Evolutionary conservation across 169 alveolate species (phyloP).

Genomic region (Amoebophrya sp.): DNA sequence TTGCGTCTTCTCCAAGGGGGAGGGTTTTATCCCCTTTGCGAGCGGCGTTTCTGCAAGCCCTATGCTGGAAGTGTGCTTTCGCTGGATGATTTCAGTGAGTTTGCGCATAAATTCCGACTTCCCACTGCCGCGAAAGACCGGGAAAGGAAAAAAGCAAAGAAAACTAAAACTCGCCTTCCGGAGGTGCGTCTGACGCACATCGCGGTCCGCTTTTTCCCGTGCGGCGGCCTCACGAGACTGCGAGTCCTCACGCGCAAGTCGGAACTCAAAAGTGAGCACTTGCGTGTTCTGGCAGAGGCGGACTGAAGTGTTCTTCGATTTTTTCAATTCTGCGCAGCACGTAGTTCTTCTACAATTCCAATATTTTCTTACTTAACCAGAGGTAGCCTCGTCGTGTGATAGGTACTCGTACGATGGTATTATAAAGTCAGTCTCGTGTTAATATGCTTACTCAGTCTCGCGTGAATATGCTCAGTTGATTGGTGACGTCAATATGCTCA

Average conservation of each 20-base stretch:
- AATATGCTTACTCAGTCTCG: too few species aligned
- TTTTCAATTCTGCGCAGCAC: too few species aligned
- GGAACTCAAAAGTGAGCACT: background rate
- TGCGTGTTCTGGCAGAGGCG: background rate
- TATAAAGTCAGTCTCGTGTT: background rate
- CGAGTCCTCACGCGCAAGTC: background rate
- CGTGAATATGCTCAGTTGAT: too few species aligned
- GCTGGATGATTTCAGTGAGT: background rate
- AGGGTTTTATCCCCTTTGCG: background rate
- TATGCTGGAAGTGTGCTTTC: background rate
- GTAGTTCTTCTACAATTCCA: too few species aligned
- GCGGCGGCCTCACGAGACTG: background rate
- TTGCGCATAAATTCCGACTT: too few species aligned
- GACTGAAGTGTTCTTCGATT: background rate
- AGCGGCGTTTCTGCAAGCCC: background rate
- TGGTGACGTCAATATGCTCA: too few species aligned
- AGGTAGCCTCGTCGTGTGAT: background rate
- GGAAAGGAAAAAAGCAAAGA: background rate
- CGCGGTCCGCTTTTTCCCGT: background rate
- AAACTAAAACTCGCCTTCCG: too few species aligned
- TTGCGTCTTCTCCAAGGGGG: background rate
- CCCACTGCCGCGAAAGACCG: background rate
- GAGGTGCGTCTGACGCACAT: background rate
- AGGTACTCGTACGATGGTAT: background rate
- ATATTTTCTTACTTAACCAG: too few species aligned